Conservation (phyloP, 768 basidiomycete species). For the Ramaria sp. region DNA sequence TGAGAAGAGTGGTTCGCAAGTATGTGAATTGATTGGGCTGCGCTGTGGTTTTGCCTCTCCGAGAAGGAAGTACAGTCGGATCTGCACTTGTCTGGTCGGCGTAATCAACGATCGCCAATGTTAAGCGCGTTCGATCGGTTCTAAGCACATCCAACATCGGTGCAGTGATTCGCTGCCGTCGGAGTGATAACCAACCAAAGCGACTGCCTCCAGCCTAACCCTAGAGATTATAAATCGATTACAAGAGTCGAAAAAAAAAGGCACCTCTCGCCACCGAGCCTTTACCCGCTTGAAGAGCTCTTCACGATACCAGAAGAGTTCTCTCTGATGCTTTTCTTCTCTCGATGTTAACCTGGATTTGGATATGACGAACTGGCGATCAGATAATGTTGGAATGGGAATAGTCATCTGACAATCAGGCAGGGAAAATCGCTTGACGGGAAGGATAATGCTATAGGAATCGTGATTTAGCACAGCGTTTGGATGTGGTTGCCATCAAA, state of each 20-base stretch:
- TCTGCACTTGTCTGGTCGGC: conserved; percentile 13
- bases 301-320: conserved; percentile 96
- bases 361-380: conserved; percentile 84
- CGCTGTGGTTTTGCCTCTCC: conserved; percentile 37
- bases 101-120: conserved; percentile 36
- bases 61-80: conserved; percentile 16
- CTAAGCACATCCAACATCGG: conserved; percentile 74
- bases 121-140: conserved; percentile 51
- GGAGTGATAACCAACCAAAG: conserved; percentile 63
- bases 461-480: background rate
- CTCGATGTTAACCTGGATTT: conserved; percentile 50
- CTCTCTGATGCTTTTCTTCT: conserved; percentile 56
- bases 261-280: conserved; percentile 81
- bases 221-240: background rate
- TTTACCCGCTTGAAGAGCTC: conserved; percentile 59
- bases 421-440: conserved; percentile 60
- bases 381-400: conserved; percentile 76
- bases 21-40: conserved; percentile 53
- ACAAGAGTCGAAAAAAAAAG: conserved; percentile 12
- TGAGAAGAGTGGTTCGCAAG: conserved; percentile 45
- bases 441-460: conserved; percentile 46
- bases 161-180: conserved; percentile 65
- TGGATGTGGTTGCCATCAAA: conserved; percentile 13
- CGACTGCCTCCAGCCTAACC: conserved; percentile 68
- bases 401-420: conserved; percentile 42